Evolutionary conservation across 2,329 filamentous ascomycete species (phyloP).

Genomic region (Calonectria pauciramosa): DNA sequence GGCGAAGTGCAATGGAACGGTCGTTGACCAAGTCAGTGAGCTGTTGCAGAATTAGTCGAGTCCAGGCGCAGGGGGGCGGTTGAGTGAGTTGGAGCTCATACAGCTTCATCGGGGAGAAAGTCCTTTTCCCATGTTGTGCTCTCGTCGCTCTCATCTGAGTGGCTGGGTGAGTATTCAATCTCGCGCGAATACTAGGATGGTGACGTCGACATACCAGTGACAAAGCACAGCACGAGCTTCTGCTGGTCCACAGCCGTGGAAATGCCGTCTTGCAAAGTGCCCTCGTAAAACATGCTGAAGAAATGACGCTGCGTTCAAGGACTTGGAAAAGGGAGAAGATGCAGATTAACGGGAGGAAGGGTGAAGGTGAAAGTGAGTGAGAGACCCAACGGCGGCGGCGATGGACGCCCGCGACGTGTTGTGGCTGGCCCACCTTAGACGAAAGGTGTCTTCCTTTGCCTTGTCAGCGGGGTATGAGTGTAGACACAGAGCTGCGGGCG

Average conservation of each 20-base stretch:
- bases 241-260: conserved; percentile 78
- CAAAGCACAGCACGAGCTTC: conserved; percentile 88
- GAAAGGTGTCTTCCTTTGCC: conserved; percentile 41
- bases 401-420: conserved; percentile 16
- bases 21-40: conserved; percentile 68
- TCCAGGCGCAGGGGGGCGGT: not conserved
- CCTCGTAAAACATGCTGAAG: conserved; percentile 81
- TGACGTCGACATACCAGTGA: conserved; percentile 71
- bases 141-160: conserved; percentile 66
- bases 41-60: conserved; percentile 53
- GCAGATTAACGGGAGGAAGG: not conserved
- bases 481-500: not conserved
- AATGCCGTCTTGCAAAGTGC: conserved; percentile 86
- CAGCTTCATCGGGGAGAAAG: conserved; percentile 71
- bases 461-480: conserved; percentile 23
- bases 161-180: conserved; percentile 32
- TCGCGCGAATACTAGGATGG: not conserved
- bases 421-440: conserved; percentile 21
- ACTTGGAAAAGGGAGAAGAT: not conserved
- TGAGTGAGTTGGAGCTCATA: conserved; percentile 53
- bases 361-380: not conserved
- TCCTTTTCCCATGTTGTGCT: conserved; percentile 81
- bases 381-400: not conserved
- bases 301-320: not conserved
- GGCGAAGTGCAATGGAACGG: conserved; percentile 77